phyloP scores from a whole-genome alignment of 2,329 filamentous ascomycete species.

The Magnaporthiopsis rhizophila region DNA sequence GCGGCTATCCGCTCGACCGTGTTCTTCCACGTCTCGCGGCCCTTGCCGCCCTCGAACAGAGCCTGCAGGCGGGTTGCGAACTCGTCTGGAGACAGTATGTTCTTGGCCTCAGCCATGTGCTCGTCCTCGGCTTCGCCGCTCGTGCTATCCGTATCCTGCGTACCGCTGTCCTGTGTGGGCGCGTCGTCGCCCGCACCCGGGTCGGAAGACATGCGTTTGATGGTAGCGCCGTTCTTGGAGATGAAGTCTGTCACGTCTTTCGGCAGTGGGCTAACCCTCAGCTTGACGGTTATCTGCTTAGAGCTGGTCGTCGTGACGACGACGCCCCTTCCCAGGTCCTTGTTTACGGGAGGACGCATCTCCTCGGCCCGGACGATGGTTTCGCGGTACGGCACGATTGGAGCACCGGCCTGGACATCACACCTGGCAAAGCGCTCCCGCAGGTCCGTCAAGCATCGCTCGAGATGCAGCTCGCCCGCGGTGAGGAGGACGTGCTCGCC shows the following conservation, averaged over 20 bases:
- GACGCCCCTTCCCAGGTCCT: conserved; percentile 76
- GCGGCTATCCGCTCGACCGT: conserved; percentile 75
- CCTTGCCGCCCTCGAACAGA: conserved; percentile 63
- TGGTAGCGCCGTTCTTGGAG: conserved; percentile 66
- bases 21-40: conserved; percentile 68
- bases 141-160: conserved; percentile 12
- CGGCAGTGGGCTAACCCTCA: conserved; percentile 75
- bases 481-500: conserved; percentile 94
- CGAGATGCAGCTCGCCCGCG: conserved; percentile 87
- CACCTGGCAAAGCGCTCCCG: conserved; percentile 88
- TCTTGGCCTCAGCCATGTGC: conserved; percentile 34
- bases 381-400: conserved; percentile 93
- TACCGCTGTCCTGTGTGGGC: neutral
- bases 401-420: conserved; percentile 87
- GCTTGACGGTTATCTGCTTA: conserved; percentile 71
- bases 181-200: conserved; percentile 38
- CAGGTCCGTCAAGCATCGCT: conserved; percentile 87
- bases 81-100: conserved; percentile 62
- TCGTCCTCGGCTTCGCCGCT: conserved; percentile 28
- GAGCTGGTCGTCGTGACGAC: conserved; percentile 71
- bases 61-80: conserved; percentile 66
- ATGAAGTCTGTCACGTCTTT: conserved; percentile 75
- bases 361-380: conserved; percentile 82
- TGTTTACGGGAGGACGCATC: conserved; percentile 83
- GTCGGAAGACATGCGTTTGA: conserved; percentile 73